Evolutionary conservation across 2,329 filamentous ascomycete genomes (phyloP).

Genomic region (Clathrospora elynae): DNA sequence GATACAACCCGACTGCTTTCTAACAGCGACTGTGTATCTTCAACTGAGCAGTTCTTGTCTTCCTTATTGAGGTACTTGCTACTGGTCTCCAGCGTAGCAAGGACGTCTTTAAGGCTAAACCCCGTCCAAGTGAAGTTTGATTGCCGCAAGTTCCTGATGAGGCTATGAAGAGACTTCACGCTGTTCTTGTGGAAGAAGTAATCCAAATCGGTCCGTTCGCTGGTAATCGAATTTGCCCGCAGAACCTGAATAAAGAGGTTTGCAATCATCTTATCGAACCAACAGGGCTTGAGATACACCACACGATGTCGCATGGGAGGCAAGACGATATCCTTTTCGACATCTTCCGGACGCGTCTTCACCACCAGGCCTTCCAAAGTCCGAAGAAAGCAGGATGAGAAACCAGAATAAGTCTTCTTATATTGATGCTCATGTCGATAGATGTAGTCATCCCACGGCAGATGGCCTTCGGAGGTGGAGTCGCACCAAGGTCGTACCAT

Average conservation of each 20-base stretch:
- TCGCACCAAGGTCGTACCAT: conserved; percentile 80
- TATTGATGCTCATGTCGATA: conserved; percentile 56
- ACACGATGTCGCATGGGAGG: conserved; percentile 74
- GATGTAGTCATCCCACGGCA: conserved; percentile 76
- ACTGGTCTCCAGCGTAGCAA: conserved; percentile 67
- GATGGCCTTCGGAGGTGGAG: conserved; percentile 61
- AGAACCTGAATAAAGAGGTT: conserved; percentile 87
- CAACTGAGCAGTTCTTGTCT: conserved; percentile 61
- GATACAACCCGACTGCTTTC: conserved; percentile 71
- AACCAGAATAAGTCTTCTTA: conserved; percentile 61
- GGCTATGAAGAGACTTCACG: conserved; percentile 65
- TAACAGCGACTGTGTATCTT: conserved; percentile 66
- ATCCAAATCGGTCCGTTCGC: conserved; percentile 79
- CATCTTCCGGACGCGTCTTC: conserved; percentile 75
- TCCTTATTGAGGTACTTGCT: conserved; percentile 69
- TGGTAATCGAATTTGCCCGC: conserved; percentile 85
- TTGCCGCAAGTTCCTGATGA: conserved; percentile 80
- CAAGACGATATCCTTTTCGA: conserved; percentile 66
- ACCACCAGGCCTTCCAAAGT: conserved; percentile 81
- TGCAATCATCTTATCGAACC: conserved; percentile 79
- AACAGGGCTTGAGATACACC: conserved; percentile 77
- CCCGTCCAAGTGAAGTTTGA: conserved; percentile 87
- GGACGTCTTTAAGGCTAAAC: conserved; percentile 67
- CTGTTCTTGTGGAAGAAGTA: conserved; percentile 87
- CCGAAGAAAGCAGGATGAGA: conserved; percentile 64